Conservation (phyloP, 345 rosid genomes). For the Melastoma malabathricum region DNA sequence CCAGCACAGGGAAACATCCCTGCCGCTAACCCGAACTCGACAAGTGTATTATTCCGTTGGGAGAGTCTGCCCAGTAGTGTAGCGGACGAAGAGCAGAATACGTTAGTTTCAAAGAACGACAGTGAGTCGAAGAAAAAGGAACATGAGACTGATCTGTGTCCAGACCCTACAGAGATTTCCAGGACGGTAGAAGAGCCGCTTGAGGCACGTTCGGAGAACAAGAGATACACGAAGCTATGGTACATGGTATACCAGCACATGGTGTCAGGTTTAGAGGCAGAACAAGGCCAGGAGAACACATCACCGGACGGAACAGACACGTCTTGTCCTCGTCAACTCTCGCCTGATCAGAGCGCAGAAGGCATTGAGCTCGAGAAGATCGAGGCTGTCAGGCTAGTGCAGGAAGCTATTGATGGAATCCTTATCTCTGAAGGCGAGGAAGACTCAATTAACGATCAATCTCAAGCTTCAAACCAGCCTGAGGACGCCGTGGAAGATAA, state of each 20-base stretch:
- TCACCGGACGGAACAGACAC: slow-evolving; percentile 5
- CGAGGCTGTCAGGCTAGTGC: slow-evolving; percentile 72
- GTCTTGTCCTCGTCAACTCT: slow-evolving; percentile 6
- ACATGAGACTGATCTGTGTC: too few species aligned
- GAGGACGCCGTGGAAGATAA: slow-evolving; percentile 1
- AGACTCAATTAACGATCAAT: slow-evolving; percentile 20
- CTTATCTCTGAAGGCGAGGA: slow-evolving; percentile 44
- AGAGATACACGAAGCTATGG: slow-evolving; percentile 58
- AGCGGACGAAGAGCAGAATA: too few species aligned
- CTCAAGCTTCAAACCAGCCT: background rate
- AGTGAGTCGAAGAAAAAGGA: too few species aligned
- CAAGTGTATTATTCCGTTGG: background rate
- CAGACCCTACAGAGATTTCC: too few species aligned
- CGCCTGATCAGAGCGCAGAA: slow-evolving; percentile 10
- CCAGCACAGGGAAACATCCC: slow-evolving; percentile 30
- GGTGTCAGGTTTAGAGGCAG: slow-evolving; percentile 34
- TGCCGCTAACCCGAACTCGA: slow-evolving; percentile 10
- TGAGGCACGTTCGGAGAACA: slow-evolving; percentile 26
- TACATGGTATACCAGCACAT: slow-evolving; percentile 55
- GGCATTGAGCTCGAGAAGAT: slow-evolving; percentile 24
- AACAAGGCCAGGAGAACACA: slow-evolving; percentile 17
- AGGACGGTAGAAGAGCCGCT: background rate
- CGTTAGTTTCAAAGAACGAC: too few species aligned
- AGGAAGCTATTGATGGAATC: slow-evolving; percentile 79
- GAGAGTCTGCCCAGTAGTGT: too few species aligned